Evolutionary conservation across 116 monocot species (phyloP).

Genomic region (Phalaenopsis hybrid): DNA sequence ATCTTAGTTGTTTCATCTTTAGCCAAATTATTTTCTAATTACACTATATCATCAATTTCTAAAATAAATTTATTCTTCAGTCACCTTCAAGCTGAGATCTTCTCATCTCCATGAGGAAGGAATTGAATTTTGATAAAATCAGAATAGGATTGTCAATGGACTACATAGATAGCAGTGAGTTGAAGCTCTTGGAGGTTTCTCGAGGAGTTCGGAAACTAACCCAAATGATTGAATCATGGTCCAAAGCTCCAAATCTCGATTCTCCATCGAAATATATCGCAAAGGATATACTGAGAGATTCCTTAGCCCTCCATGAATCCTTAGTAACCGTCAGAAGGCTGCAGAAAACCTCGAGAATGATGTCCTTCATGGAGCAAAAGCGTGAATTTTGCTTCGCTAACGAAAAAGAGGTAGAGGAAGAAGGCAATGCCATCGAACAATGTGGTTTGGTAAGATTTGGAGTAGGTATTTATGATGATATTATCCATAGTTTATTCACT

Average conservation of each 20-base stretch:
- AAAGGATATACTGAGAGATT: slow-evolving; percentile 14
- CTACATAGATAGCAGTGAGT: not conserved
- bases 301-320: slow-evolving; percentile 23
- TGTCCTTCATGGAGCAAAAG: slow-evolving; percentile 1
- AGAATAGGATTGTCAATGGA: not conserved
- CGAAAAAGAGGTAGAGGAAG: not conserved
- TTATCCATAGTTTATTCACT: not conserved
- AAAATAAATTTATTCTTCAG: too few relatives aligned
- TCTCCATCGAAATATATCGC: not conserved
- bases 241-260: slow-evolving; percentile 6
- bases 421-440: not conserved
- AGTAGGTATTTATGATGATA: not conserved
- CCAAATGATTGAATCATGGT: slow-evolving; percentile 6
- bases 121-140: not conserved
- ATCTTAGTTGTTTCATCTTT: not conserved
- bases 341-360: slow-evolving; percentile 9
- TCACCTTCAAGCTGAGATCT: too few relatives aligned
- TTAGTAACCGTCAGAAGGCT: slow-evolving; percentile 13
- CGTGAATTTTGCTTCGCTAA: not conserved
- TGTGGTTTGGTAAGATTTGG: slow-evolving; percentile 8
- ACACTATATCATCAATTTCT: too few relatives aligned
- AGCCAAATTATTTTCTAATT: too few relatives aligned
- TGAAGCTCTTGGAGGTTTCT: slow-evolving; percentile 11
- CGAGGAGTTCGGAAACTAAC: slow-evolving; percentile 7
- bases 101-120: not conserved